Evolutionary conservation across 1,284 basidiomycete genomes (phyloP), one percentile per base, ranked within the genome.

Genomic region (Athelia psychrophila): DNA sequence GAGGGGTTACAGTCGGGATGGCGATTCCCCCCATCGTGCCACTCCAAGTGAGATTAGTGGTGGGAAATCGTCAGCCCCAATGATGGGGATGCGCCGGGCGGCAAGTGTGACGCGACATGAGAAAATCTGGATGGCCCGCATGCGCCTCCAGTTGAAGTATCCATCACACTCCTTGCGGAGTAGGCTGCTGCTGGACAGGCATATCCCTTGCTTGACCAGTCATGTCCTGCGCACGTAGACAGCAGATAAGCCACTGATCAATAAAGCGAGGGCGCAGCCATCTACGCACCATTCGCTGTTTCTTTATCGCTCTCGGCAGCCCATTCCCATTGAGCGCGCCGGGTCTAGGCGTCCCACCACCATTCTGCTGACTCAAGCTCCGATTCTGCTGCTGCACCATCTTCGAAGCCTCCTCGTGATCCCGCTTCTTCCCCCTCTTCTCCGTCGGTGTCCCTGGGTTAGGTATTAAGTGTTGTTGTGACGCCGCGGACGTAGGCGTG

Each of bases 241-340:
- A 84, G 78, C 5, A 94, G 94, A n/a, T 60, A 85, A 30, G 27
- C 27, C 27, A 6, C 6, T 13, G 27, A 30, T 30, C 27, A 30
- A 30, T 6, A 30, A 30, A 6, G 27, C 6, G 13, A 30, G 13
- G 27, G 13, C 27, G 6, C 27, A 6, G 27, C 3, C 77, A 13
- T 30, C 27, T 6, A 30, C 27, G 27, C 59, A 91, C 88, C 81
- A 86, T 74, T 56, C 86, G 77, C 64, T 84, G 86, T 68, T 87
- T 90, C 77, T 91, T 91, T 47, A 85, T 62, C 38, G 88, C 87
- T 58, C 88, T 74, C 24, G 87, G 86, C 15, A 64, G 75, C 38
- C 38, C 38, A n/a, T 42, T 19, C 74, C 54, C 36, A 74, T 61
- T 27, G 68, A 56, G 56, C 66, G 66, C 48, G 66, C 54, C 20